Percentiles rank a stretch among this genome's conserved stretches.
Evolutionary conservation across 1,284 basidiomycete species (phyloP).

Genomic region (Leccinum fallax): DNA sequence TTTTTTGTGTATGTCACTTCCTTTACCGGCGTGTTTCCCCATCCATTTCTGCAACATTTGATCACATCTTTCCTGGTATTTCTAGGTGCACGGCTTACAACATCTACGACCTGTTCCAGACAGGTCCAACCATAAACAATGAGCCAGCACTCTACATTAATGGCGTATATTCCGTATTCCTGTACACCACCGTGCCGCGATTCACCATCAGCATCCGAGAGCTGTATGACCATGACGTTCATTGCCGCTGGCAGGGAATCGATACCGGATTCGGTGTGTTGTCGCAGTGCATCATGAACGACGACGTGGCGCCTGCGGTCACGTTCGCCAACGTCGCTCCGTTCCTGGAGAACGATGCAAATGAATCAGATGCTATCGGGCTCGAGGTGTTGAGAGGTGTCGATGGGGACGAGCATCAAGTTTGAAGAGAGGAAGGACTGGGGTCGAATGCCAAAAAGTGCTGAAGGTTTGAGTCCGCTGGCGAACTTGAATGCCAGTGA

Average conservation of each 20-base stretch:
- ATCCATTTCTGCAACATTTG: not conserved
- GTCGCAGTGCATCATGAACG: not conserved
- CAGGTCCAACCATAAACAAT: not conserved
- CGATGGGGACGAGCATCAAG: not conserved
- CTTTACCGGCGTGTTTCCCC: not conserved
- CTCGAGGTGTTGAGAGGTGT: not conserved
- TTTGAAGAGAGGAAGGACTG: not conserved
- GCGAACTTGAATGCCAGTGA: no score
- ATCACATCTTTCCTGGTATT: not conserved
- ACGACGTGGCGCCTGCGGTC: not conserved
- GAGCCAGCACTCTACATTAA: not conserved
- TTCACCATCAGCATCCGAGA: constrained; percentile 3
- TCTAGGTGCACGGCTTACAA: not conserved
- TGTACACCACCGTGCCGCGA: not conserved
- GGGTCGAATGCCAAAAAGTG: not conserved
- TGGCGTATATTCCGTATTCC: not conserved
- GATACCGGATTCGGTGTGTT: not conserved
- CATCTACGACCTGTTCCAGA: not conserved
- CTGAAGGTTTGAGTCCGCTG: not conserved
- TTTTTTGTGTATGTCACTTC: not conserved
- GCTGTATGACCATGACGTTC: not conserved
- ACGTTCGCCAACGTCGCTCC: not conserved
- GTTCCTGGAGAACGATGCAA: not conserved
- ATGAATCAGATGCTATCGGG: not conserved
- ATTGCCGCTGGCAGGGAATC: not conserved